phyloP scores from a whole-genome alignment of 768 basidiomycete genomes.

The Zangia roseola region DNA sequence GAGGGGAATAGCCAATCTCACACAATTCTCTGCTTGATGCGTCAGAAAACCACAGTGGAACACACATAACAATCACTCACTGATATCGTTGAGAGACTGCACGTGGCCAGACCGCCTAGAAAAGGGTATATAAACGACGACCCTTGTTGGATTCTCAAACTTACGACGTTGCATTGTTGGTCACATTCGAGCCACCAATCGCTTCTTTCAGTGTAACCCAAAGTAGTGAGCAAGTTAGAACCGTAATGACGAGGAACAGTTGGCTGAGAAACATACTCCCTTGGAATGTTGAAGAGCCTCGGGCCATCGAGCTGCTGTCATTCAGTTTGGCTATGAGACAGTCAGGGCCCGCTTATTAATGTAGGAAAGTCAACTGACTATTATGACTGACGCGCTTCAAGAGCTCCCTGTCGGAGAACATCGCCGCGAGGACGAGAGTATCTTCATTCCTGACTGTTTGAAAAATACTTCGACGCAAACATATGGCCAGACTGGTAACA shows the following conservation, averaged over 20 bases:
- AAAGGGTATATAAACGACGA: too few species aligned
- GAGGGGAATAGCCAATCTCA: conserved; percentile 46
- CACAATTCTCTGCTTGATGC: too few species aligned
- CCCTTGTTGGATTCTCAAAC: too few species aligned
- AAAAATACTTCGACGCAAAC: conserved; percentile 74
- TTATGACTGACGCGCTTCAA: conserved; percentile 79
- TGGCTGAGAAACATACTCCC: conserved; percentile 4
- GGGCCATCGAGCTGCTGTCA: conserved; percentile 7
- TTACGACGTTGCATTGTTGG: too few species aligned
- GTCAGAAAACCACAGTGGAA: too few species aligned
- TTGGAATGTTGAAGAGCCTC: conserved; percentile 50
- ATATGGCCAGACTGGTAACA: conserved; percentile 65
- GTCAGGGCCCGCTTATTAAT: too few species aligned
- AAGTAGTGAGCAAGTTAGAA: background rate
- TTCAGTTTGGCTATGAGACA: too few species aligned
- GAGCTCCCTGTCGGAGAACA: conserved; percentile 78
- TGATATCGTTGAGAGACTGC: too few species aligned
- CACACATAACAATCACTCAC: too few species aligned
- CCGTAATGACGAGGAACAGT: background rate
- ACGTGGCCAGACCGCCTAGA: too few species aligned
- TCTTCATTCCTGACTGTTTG: conserved; percentile 80
- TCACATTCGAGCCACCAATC: too few species aligned
- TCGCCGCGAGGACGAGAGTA: conserved; percentile 83
- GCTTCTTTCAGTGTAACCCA: conserved; percentile 70
- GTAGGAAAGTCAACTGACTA: conserved; percentile 43